Conservation (phyloP, 2,329 filamentous ascomycete genomes). For the Tolypocladium amazonense region DNA sequence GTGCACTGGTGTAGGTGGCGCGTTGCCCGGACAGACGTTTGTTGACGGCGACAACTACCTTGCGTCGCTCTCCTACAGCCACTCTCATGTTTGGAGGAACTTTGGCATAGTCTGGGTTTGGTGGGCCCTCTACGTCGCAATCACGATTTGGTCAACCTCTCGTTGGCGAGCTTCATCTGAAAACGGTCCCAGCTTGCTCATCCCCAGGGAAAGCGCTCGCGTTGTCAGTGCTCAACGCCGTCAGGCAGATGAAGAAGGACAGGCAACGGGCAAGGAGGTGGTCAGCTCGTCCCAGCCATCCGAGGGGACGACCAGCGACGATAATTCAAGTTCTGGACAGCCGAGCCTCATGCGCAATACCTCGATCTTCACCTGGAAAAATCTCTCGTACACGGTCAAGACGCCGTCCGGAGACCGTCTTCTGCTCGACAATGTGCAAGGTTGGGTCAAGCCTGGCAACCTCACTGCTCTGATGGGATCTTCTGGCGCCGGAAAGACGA, state of each 20-base stretch:
- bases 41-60: conserved; percentile 51
- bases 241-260: conserved; percentile 38
- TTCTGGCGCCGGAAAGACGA: conserved; percentile 77
- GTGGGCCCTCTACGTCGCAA: conserved; percentile 47
- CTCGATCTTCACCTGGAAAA: conserved; percentile 64
- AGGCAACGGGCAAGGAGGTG: conserved; percentile 14
- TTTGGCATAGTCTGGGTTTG: conserved; percentile 53
- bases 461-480: conserved; percentile 73
- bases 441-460: conserved; percentile 74
- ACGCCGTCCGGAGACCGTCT: conserved; percentile 50
- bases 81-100: conserved; percentile 46
- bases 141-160: conserved; percentile 48
- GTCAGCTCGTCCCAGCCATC: too few relatives aligned
- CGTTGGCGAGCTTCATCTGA: conserved; percentile 45
- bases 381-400: conserved; percentile 59
- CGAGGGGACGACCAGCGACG: not conserved
- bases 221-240: conserved; percentile 14
- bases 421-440: conserved; percentile 70
- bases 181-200: conserved; percentile 42
- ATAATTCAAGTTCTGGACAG: conserved; percentile 3
- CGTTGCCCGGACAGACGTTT: conserved; percentile 31
- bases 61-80: conserved; percentile 38
- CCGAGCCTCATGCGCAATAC: conserved; percentile 47
- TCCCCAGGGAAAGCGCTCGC: conserved; percentile 49
- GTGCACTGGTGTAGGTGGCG: conserved; percentile 50